Conservation (phyloP, 257 asterid species). For the Solanum bulbocastanum region DNA sequence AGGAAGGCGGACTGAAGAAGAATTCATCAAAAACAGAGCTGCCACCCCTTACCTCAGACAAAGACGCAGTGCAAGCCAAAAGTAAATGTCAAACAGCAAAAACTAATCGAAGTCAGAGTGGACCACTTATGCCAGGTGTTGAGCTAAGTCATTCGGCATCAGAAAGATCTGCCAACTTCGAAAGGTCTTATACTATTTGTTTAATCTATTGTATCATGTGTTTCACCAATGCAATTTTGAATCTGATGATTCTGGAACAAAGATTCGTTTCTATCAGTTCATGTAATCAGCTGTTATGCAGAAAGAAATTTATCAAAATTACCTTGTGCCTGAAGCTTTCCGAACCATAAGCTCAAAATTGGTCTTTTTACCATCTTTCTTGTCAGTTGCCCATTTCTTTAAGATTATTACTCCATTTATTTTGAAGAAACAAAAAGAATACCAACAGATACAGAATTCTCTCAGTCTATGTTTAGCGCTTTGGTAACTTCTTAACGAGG, state of each 20-base stretch:
- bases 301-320: neutral
- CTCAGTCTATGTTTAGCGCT: neutral
- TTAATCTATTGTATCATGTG: neutral
- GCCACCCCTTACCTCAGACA: conserved; percentile 38
- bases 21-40: conserved; percentile 40
- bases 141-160: conserved; percentile 55
- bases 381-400: neutral
- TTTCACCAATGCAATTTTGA: neutral
- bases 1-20: conserved; percentile 22
- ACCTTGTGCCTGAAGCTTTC: neutral
- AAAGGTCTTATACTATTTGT: conserved; percentile 44
- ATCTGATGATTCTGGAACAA: neutral
- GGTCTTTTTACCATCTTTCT: neutral
- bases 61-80: conserved; percentile 43
- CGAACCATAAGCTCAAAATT: neutral
- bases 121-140: conserved; percentile 71
- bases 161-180: conserved; percentile 51
- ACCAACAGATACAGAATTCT: neutral
- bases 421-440: neutral
- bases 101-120: conserved; percentile 75
- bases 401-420: neutral
- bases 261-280: neutral
- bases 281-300: neutral
- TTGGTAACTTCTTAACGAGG: neutral
- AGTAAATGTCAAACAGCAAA: conserved; percentile 38